Conservation (phyloP, 1,284 basidiomycete species). For the Erythrobasidium hasegawianum region DNA sequence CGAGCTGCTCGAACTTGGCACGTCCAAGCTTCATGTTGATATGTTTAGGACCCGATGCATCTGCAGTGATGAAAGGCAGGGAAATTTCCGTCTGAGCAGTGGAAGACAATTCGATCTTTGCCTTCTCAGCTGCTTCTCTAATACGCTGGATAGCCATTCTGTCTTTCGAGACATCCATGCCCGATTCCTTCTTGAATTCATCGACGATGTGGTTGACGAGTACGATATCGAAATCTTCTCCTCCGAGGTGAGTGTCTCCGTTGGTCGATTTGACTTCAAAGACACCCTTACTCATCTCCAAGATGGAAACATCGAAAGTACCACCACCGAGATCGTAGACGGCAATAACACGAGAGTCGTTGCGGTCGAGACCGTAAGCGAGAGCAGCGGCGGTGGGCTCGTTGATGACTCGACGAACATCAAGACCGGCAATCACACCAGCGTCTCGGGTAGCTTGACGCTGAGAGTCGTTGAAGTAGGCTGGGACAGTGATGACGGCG, state of each 20-base stretch:
- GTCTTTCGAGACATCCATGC: slow-evolving; percentile 76
- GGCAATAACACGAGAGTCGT: slow-evolving; percentile 80
- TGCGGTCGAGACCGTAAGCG: slow-evolving; percentile 87
- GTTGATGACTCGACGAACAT: slow-evolving; percentile 97
- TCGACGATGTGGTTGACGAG: slow-evolving; percentile 82
- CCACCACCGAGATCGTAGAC: slow-evolving; percentile 96
- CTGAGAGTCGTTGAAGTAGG: slow-evolving; percentile 99
- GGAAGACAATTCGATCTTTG: slow-evolving; percentile 95
- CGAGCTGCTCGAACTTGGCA: slow-evolving; percentile 83
- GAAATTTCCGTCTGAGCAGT: slow-evolving; percentile 93
- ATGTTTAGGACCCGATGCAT: slow-evolving; percentile 90
- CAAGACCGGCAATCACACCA: slow-evolving; percentile 91
- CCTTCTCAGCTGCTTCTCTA: slow-evolving; percentile 97
- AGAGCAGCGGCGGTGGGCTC: slow-evolving; percentile 97
- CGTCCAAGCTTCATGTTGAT: slow-evolving; percentile 88
- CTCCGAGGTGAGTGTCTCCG: slow-evolving; percentile 97
- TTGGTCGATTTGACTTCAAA: slow-evolving; percentile 99
- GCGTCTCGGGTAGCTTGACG: slow-evolving; percentile 98
- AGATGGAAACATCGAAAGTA: slow-evolving; percentile 95
- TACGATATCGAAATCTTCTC: slow-evolving; percentile 94
- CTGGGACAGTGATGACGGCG: slow-evolving; percentile 87
- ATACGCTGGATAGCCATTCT: slow-evolving; percentile 99
- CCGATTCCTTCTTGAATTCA: slow-evolving; percentile 91
- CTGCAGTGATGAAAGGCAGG: slow-evolving; percentile 94
- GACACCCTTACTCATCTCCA: slow-evolving; percentile 98